phyloP scores from a whole-genome alignment of 2,329 filamentous ascomycete species.

The Claviceps cyperi region DNA sequence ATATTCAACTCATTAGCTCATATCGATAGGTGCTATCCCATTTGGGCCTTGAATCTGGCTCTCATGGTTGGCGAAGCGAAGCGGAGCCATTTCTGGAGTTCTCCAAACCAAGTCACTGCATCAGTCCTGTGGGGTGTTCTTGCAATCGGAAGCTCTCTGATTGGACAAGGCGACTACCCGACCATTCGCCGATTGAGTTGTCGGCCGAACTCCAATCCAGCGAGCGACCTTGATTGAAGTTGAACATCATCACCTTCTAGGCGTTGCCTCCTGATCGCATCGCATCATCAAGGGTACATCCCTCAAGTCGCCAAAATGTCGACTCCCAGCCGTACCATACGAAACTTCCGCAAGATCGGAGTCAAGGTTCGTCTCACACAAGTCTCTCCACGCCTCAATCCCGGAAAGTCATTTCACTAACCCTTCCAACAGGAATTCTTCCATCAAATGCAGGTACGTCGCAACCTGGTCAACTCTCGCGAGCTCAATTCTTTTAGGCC shows the following conservation, averaged over 20 bases:
- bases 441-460: constrained; percentile 81
- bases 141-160: background rate
- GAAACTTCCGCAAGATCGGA: constrained; percentile 77
- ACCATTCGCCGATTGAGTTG: constrained; percentile 15
- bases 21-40: too few species aligned
- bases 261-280: constrained; percentile 3
- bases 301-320: constrained; percentile 53
- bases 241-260: constrained; percentile 5
- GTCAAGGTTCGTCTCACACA: constrained; percentile 51
- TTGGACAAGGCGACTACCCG: constrained; percentile 11
- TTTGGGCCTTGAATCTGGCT: too few species aligned
- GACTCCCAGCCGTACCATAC: constrained; percentile 71
- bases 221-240: too few species aligned
- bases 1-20: too few species aligned
- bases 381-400: background rate
- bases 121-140: background rate
- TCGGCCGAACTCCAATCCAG: background rate
- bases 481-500: constrained; percentile 5
- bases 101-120: background rate
- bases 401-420: constrained; percentile 1
- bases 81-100: too few species aligned
- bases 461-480: background rate
- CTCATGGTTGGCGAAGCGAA: too few species aligned
- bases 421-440: constrained; percentile 55
- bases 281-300: constrained; percentile 7